A percentile compares a stretch with the other conserved stretches of the same genome.
Evolutionary conservation across 371 early-diverging fungal species (phyloP).

Genomic region (Umbelopsis sp.): DNA sequence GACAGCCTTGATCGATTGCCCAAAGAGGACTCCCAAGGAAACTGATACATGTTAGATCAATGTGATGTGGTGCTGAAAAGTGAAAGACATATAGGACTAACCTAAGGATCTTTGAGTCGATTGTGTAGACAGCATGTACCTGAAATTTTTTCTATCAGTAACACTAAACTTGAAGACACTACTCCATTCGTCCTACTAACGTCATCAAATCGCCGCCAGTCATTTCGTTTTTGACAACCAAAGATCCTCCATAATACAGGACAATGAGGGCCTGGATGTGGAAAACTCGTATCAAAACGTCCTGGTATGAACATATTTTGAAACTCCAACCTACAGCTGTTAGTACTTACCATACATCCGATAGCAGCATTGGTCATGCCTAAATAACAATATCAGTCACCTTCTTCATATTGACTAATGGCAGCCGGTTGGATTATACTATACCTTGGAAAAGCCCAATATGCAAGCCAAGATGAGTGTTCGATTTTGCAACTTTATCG

Average conservation of each 20-base stretch:
- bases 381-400: slow-evolving; percentile 5
- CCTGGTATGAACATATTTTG: too few relatives aligned
- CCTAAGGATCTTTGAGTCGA: slow-evolving; percentile 75
- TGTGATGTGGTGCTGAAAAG: not conserved
- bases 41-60: slow-evolving; percentile 29
- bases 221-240: slow-evolving; percentile 70
- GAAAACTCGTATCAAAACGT: not conserved
- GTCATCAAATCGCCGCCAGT: slow-evolving; percentile 74
- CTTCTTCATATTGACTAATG: too few relatives aligned
- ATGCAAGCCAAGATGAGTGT: slow-evolving; percentile 68
- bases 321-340: too few relatives aligned
- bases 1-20: slow-evolving; percentile 75
- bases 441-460: slow-evolving; percentile 80
- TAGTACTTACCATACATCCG: slow-evolving; percentile 60
- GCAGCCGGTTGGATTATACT: not conserved
- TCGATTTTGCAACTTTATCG: slow-evolving; percentile 41
- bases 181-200: slow-evolving; percentile 25
- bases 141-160: slow-evolving; percentile 15
- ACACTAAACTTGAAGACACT: not conserved
- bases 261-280: slow-evolving; percentile 54
- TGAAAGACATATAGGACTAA: slow-evolving; percentile 7
- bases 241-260: slow-evolving; percentile 74
- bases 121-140: slow-evolving; percentile 78
- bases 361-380: slow-evolving; percentile 72
- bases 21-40: slow-evolving; percentile 74